Evolutionary conservation across 2,329 filamentous ascomycete species (phyloP), one percentile per base, ranked within the genome.

Genomic region (Tetracladium maxilliforme): DNA sequence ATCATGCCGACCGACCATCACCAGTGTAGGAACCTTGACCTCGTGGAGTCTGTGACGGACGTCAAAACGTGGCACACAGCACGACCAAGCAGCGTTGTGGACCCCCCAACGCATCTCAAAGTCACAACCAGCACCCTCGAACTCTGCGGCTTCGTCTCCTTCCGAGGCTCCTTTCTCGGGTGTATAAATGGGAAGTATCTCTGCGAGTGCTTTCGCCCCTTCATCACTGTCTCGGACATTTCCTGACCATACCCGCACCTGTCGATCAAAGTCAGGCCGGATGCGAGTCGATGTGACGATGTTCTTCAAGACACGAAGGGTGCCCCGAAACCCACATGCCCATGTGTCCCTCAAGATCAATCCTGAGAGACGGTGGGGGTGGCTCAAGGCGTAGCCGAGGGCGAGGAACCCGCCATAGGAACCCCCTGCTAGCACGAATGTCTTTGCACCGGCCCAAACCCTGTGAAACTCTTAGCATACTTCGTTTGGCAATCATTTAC

Each of bases 1-100:
- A 13, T 27, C 25, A 23, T 27, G 25, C n/a, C 25, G 25, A 10
- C 25, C 25, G 14, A 27, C 25, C 10, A 27, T 4, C n/a, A n/a
- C n/a, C n/a, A n/a, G n/a, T n/a, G n/a, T n/a, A n/a, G n/a, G n/a
- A n/a, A n/a, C n/a, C n/a, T n/a, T n/a, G n/a, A n/a, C n/a, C n/a
- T n/a, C n/a, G n/a, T n/a, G n/a, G 3, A 27, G 25, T 22, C 16
- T 6, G 14, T 27, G 19, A 8, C 25, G 19, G 10, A 27, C 25
- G 23, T 27, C 25, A 22, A 27, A 27, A 8, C 19, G 10, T 13
- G 25, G 25, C 20, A 27, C 14, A 12, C 23, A 22, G 4, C 18
- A 13, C 22, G 14, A 4, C 20, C 22, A 27, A 10, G 25, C 25
- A 12, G 19, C 19, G 14, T 27, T 27, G 12, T 27, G 25, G n/a